Evolutionary conservation across 192 early-diverging fungal genomes (phyloP).

Genomic region (Gorgonomyces haynaldii): DNA sequence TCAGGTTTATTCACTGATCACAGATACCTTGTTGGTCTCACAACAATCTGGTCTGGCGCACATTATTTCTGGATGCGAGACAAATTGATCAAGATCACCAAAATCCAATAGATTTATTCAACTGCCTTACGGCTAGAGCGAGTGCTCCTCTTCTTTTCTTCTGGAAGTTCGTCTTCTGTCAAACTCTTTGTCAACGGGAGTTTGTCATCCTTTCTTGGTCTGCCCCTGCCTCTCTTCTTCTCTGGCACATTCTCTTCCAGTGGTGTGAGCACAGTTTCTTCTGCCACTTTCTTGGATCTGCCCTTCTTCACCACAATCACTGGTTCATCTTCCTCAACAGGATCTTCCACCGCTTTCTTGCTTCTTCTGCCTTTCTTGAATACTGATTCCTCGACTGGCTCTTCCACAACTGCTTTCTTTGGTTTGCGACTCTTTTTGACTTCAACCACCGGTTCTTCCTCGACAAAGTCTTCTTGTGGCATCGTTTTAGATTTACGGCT

Average conservation of each 20-base stretch:
- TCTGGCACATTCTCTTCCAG: not conserved
- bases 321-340: not conserved
- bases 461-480: not conserved
- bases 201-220: too few species aligned
- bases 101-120: not conserved
- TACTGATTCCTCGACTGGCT: not conserved
- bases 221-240: not conserved
- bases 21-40: slow-evolving; percentile 58
- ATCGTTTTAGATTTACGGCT: not conserved
- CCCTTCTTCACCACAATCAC: not conserved
- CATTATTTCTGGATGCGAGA: slow-evolving; percentile 7
- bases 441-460: not conserved
- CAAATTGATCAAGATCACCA: not conserved
- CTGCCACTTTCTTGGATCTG: not conserved
- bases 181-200: not conserved
- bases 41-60: slow-evolving; percentile 68
- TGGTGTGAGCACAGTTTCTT: not conserved
- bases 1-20: slow-evolving; percentile 2
- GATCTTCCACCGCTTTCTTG: not conserved
- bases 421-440: not conserved
- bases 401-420: not conserved
- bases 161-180: not conserved
- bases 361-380: not conserved
- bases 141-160: not conserved
- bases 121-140: not conserved